These are phyloP conservation scores for Sorghum bicolor DNA, from an alignment of 176 grass and related monocot species.

Conservation along the genomic window Sorghum_bicolor_NCBIv3 NC_012878.2:57384501-57385000, in stretches of 20 bases:
- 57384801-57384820: not conserved
- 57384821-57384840: slow-evolving; percentile 52
- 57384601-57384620: not conserved
- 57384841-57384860: slow-evolving; percentile 40
- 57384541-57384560: not conserved
- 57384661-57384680: not conserved
- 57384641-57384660: not conserved
- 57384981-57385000: slow-evolving; percentile 87
- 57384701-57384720: not conserved
- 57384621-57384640: not conserved
- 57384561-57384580: not conserved
- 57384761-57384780: slow-evolving; percentile 29
- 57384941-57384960: slow-evolving; percentile 68
- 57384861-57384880: slow-evolving; percentile 66
- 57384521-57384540: not conserved
- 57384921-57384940: slow-evolving; percentile 76
- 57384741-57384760: not conserved
- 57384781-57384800: not conserved
- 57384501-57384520: not conserved
- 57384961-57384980: slow-evolving; percentile 68
- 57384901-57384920: slow-evolving; percentile 67
- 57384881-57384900: slow-evolving; percentile 66
- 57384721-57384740: not conserved
- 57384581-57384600: not conserved
- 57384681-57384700: not conserved